phyloP scores from a whole-genome alignment of 176 grass and related monocot genomes.

The Rhipidocladum racemiflorum region DNA sequence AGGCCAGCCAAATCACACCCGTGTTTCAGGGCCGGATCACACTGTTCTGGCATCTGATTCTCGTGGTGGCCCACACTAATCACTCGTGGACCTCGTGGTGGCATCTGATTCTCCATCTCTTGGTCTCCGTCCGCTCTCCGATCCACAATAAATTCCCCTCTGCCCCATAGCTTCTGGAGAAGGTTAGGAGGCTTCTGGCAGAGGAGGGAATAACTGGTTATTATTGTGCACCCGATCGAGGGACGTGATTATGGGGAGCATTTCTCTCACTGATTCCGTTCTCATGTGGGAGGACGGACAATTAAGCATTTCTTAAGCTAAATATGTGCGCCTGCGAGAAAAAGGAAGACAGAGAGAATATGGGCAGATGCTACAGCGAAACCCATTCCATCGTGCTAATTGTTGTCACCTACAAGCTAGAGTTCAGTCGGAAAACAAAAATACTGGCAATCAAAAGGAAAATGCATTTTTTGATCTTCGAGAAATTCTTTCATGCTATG shows the following conservation, averaged over 20 bases:
- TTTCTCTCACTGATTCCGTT: background rate
- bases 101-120: background rate
- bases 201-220: background rate
- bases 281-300: background rate
- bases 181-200: background rate
- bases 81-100: too few relatives aligned
- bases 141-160: background rate
- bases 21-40: background rate
- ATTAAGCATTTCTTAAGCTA: background rate
- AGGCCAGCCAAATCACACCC: too few relatives aligned
- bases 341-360: background rate
- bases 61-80: too few relatives aligned
- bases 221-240: background rate
- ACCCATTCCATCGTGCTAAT: background rate
- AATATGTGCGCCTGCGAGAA: background rate
- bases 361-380: background rate
- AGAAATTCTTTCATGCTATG: too few relatives aligned
- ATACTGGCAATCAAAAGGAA: background rate
- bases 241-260: background rate
- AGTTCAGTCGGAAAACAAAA: background rate
- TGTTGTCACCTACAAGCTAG: background rate
- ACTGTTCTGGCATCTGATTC: background rate
- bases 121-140: background rate
- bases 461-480: background rate
- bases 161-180: background rate